These are phyloP conservation scores for Candolleomyces aberdarensis DNA, from an alignment of 768 basidiomycete genomes.

Conservation along the genomic window DNA sequence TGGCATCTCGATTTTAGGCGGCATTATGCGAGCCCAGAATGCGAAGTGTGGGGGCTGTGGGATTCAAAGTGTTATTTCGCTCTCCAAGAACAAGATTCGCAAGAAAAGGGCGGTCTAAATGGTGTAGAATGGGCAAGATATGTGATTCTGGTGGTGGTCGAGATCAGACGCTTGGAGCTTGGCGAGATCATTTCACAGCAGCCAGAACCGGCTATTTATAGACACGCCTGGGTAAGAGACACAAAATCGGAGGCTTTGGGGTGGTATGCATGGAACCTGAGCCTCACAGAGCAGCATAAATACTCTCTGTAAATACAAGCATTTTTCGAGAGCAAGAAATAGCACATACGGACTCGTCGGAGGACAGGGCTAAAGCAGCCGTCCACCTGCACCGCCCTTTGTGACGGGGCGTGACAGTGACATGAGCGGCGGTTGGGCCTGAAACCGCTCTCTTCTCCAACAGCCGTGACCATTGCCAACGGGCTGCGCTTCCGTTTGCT, in stretches of 20 bases:
- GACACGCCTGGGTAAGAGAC: not conserved
- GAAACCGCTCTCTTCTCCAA: not conserved
- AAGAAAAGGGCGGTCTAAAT: too few species aligned
- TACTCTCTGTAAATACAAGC: too few species aligned
- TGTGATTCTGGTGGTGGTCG: not conserved
- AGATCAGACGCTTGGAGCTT: not conserved
- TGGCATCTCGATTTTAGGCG: slow-evolving; percentile 42
- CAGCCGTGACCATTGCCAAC: slow-evolving; percentile 8
- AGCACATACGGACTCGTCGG: too few species aligned
- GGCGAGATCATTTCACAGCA: not conserved
- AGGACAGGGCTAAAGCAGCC: too few species aligned
- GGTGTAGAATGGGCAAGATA: not conserved
- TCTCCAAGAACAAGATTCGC: not conserved
- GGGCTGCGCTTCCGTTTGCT: not conserved
- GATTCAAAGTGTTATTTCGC: not conserved
- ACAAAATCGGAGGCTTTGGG: too few species aligned
- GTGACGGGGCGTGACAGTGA: not conserved
- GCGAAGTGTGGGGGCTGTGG: too few species aligned
- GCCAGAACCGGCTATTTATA: not conserved
- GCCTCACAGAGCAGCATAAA: too few species aligned
- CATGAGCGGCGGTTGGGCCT: not conserved
- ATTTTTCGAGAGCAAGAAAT: too few species aligned
- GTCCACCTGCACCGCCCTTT: not conserved
- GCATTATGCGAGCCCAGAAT: slow-evolving; percentile 18
- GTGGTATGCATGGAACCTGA: too few species aligned